Evolutionary conservation across 371 early-diverging fungal genomes (phyloP).

Genomic region (Syncephalastrum sp.): DNA sequence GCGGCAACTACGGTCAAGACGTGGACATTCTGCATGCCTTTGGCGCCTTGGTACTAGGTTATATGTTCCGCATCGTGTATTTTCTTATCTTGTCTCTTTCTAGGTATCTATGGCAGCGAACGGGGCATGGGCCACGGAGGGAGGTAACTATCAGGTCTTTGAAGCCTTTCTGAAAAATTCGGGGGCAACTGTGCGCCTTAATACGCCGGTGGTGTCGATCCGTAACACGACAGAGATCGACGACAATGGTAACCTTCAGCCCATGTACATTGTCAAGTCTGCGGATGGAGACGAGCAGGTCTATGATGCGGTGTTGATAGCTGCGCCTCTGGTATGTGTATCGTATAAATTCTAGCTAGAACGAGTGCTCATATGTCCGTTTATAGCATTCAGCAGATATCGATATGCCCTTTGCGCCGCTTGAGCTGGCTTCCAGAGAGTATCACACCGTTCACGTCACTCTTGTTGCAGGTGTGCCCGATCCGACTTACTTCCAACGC

Average conservation of each 20-base stretch:
- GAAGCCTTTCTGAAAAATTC: slow-evolving; percentile 57
- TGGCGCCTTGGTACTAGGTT: slow-evolving; percentile 47
- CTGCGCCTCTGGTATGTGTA: slow-evolving; percentile 52
- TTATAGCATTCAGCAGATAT: slow-evolving; percentile 15
- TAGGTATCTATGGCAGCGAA: slow-evolving; percentile 55
- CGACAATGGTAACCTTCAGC: slow-evolving; percentile 11
- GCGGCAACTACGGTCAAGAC: slow-evolving; percentile 76
- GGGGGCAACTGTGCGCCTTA: slow-evolving; percentile 44
- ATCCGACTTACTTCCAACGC: slow-evolving; percentile 54
- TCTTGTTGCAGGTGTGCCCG: slow-evolving; percentile 56
- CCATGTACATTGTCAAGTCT: slow-evolving; percentile 40
- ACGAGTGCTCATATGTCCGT: not conserved
- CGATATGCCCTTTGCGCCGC: slow-evolving; percentile 19
- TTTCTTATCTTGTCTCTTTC: not conserved
- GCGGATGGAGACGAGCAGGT: slow-evolving; percentile 34
- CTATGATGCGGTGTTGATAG: slow-evolving; percentile 59
- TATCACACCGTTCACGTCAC: slow-evolving; percentile 67
- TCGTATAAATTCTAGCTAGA: not conserved
- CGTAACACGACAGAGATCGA: slow-evolving; percentile 37
- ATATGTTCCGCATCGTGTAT: not conserved
- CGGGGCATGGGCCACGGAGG: slow-evolving; percentile 55
- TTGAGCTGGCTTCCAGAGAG: slow-evolving; percentile 16
- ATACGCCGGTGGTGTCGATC: slow-evolving; percentile 40
- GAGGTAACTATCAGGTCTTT: slow-evolving; percentile 69
- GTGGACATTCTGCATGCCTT: slow-evolving; percentile 60